phyloP scores from a whole-genome alignment of 2,329 filamentous ascomycete species.

The Xylariales sp. region DNA sequence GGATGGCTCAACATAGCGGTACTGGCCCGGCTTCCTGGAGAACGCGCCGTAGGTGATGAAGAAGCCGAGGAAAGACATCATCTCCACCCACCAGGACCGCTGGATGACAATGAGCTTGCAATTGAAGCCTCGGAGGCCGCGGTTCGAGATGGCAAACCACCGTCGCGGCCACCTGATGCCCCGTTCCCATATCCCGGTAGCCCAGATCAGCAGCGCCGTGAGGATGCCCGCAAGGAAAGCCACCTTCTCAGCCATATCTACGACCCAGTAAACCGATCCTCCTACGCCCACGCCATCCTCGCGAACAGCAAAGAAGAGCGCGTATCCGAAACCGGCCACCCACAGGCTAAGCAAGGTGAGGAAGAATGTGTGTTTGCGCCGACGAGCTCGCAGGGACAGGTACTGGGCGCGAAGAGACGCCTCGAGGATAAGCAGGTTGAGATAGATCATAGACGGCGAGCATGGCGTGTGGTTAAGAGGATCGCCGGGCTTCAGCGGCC shows the following conservation, averaged over 20 bases:
- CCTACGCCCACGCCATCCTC: constrained; percentile 90
- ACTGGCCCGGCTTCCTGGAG: constrained; percentile 64
- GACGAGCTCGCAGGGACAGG: constrained; percentile 79
- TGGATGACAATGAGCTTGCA: constrained; percentile 91
- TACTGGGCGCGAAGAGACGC: constrained; percentile 90
- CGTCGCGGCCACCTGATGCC: constrained; percentile 90
- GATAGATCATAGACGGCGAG: constrained; percentile 92
- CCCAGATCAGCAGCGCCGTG: constrained; percentile 84
- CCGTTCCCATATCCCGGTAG: constrained; percentile 92
- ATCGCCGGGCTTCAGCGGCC: constrained; percentile 51
- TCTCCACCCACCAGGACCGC: constrained; percentile 76
- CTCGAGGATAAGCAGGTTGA: constrained; percentile 96
- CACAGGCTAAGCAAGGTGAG: constrained; percentile 74
- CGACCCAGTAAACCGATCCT: constrained; percentile 92
- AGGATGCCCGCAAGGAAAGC: constrained; percentile 88
- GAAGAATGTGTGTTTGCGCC: constrained; percentile 92
- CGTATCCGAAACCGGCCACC: constrained; percentile 82
- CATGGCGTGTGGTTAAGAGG: constrained; percentile 80
- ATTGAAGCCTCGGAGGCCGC: constrained; percentile 88
- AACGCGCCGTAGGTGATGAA: constrained; percentile 73
- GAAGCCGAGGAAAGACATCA: constrained; percentile 68
- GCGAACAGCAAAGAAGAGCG: constrained; percentile 89
- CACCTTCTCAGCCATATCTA: constrained; percentile 86
- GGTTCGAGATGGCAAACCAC: constrained; percentile 86
- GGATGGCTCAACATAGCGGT: constrained; percentile 70